phyloP scores from a whole-genome alignment of 139 green algal genomes.

The Dunaliella primolecta region DNA sequence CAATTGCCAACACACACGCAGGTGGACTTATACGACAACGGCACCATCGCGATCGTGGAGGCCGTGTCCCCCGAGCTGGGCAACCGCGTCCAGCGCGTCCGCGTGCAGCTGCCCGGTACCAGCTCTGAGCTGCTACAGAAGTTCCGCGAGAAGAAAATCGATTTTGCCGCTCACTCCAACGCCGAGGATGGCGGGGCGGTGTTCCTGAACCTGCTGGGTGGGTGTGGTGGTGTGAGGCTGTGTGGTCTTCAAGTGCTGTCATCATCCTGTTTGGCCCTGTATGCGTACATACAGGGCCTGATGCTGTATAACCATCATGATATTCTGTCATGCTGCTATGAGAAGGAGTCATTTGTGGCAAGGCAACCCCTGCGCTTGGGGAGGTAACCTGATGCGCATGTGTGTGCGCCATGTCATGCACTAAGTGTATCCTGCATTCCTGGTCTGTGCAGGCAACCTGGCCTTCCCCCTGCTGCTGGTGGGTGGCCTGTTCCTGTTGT shows the following conservation, averaged over 20 bases:
- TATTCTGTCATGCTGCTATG: too few species aligned
- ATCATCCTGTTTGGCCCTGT: not conserved
- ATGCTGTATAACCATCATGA: too few species aligned
- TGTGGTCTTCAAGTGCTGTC: not conserved
- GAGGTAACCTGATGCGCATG: too few species aligned
- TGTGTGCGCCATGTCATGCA: not conserved
- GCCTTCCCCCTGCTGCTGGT: slow-evolving; percentile 98
- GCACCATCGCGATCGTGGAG: slow-evolving; percentile 99
- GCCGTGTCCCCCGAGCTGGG: slow-evolving; percentile 97
- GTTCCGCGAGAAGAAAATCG: slow-evolving; percentile 98
- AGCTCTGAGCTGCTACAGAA: slow-evolving; percentile 90
- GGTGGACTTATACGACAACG: slow-evolving; percentile 98
- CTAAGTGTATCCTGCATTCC: not conserved
- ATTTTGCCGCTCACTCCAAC: slow-evolving; percentile 96
- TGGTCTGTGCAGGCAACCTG: slow-evolving; percentile 87
- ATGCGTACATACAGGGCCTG: too few species aligned
- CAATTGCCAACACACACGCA: too few species aligned
- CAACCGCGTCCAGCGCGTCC: slow-evolving; percentile 97
- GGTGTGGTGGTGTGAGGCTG: slow-evolving; percentile 10
- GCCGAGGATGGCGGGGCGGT: slow-evolving; percentile 92
- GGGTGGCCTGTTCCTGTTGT: slow-evolving; percentile 98
- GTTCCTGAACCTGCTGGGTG: slow-evolving; percentile 88
- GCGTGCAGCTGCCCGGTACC: slow-evolving; percentile 96
- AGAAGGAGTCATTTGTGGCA: too few species aligned
- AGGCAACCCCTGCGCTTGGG: too few species aligned